These are phyloP conservation scores for Penicillium nucicola DNA, from an alignment of 495 filamentous ascomycete species.

Conservation along the genomic window DNA sequence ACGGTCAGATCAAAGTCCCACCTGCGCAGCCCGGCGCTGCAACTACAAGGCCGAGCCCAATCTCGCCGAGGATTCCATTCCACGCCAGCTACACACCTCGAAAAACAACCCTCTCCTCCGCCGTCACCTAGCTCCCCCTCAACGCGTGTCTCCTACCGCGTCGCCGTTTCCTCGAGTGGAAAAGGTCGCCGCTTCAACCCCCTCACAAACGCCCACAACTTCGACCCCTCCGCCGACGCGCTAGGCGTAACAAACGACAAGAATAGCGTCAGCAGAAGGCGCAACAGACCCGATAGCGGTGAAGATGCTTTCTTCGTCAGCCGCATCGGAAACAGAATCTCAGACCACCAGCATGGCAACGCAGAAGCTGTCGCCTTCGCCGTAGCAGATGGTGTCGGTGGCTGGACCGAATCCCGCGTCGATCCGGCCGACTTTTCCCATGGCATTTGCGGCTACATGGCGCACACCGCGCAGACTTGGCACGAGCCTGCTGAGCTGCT, in stretches of 20 bases:
- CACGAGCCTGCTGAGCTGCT: constrained; percentile 39
- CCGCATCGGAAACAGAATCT: constrained; percentile 50
- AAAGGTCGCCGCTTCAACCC: constrained; percentile 76
- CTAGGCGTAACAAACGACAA: constrained; percentile 44
- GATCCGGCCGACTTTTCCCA: constrained; percentile 96
- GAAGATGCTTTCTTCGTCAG: constrained; percentile 97
- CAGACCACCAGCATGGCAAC: constrained; percentile 28
- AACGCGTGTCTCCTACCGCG: constrained; percentile 42
- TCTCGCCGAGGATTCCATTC: constrained; percentile 29
- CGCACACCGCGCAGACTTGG: constrained; percentile 59
- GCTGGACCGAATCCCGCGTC: constrained; percentile 86
- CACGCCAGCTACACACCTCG: constrained; percentile 9
- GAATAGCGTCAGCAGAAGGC: constrained; percentile 27
- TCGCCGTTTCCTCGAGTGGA: constrained; percentile 62
- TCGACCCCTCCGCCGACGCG: constrained; percentile 62
- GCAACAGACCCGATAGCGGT: constrained; percentile 68
- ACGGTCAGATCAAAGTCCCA: background rate
- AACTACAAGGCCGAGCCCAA: background rate
- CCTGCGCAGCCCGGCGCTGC: background rate
- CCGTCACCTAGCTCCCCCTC: constrained; percentile 6
- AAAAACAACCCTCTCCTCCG: background rate
- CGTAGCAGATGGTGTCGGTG: constrained; percentile 91
- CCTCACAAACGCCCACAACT: constrained; percentile 67
- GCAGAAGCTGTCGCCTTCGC: constrained; percentile 64
- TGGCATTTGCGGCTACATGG: constrained; percentile 91